Conservation (phyloP, 345 rosid genomes). For the Populus tremula region DNA sequence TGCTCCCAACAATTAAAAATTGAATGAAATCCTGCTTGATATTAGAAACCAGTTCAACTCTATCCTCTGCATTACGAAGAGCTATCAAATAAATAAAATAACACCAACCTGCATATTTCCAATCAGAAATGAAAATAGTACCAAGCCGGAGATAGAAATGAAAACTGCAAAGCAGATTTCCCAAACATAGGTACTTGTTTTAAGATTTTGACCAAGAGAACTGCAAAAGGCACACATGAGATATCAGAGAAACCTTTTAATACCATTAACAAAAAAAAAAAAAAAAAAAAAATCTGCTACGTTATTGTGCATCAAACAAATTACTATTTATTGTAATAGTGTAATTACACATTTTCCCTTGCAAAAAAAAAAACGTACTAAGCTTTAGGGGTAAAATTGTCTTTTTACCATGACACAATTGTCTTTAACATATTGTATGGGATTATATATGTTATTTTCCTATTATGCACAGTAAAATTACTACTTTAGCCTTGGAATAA, state of each 20-base stretch:
- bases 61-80: not conserved
- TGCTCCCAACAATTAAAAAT: not conserved
- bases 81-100: not conserved
- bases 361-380: too few relatives aligned
- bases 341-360: too few relatives aligned
- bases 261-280: not conserved
- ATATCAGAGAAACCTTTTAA: conserved; percentile 1
- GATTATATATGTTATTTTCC: too few relatives aligned
- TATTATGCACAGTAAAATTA: too few relatives aligned
- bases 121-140: conserved; percentile 69
- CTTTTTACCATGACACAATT: too few relatives aligned
- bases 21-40: not conserved
- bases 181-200: conserved; percentile 64
- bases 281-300: too few relatives aligned
- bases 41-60: not conserved
- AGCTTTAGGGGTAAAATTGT: too few relatives aligned
- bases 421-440: too few relatives aligned
- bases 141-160: conserved; percentile 66
- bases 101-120: conserved; percentile 88
- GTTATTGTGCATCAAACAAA: too few relatives aligned
- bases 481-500: too few relatives aligned
- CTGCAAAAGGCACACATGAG: conserved; percentile 29
- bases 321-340: too few relatives aligned
- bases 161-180: conserved; percentile 70
- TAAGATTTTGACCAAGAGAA: conserved; percentile 72